phyloP scores from a whole-genome alignment of 1,284 basidiomycete genomes.

The Marasmius tenuissimus region DNA sequence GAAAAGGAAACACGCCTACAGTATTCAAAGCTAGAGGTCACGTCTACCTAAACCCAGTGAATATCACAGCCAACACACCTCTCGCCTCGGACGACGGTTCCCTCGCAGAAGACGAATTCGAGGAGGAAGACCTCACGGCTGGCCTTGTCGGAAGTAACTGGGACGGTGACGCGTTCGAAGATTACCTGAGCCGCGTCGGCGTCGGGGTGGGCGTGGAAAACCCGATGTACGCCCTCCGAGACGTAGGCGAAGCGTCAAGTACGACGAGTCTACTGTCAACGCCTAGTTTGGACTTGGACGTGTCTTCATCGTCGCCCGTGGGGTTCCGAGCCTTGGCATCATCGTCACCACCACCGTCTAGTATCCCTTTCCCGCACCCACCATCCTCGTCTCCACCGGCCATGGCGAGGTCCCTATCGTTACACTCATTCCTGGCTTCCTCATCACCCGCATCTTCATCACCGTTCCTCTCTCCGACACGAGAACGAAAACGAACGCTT shows the following conservation, averaged over 20 bases:
- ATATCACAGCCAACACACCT: conserved; percentile 21
- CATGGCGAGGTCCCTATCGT: too few species aligned
- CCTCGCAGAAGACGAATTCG: not conserved
- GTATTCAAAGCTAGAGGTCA: conserved; percentile 56
- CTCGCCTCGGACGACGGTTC: not conserved
- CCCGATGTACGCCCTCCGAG: not conserved
- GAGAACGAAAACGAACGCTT: not conserved
- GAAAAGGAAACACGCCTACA: conserved; percentile 56
- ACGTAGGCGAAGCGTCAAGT: not conserved
- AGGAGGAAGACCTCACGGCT: conserved; percentile 4
- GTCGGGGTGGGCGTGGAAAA: too few species aligned
- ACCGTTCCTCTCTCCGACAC: not conserved
- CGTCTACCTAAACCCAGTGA: conserved; percentile 28
- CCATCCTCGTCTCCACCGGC: not conserved
- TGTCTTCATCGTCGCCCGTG: not conserved
- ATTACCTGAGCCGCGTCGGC: not conserved
- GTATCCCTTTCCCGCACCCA: too few species aligned
- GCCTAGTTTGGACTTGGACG: not conserved
- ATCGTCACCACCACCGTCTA: not conserved
- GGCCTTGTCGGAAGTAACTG: conserved; percentile 5
- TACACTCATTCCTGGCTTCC: not conserved
- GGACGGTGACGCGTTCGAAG: conserved; percentile 16
- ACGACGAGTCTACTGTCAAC: conserved; percentile 1
- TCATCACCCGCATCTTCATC: not conserved
- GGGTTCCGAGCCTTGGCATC: not conserved